A percentile compares a stretch with the other conserved stretches of the same genome.
Conservation (phyloP, 208 protist genomes). For the Leptomonas pyrrhocoris region DNA sequence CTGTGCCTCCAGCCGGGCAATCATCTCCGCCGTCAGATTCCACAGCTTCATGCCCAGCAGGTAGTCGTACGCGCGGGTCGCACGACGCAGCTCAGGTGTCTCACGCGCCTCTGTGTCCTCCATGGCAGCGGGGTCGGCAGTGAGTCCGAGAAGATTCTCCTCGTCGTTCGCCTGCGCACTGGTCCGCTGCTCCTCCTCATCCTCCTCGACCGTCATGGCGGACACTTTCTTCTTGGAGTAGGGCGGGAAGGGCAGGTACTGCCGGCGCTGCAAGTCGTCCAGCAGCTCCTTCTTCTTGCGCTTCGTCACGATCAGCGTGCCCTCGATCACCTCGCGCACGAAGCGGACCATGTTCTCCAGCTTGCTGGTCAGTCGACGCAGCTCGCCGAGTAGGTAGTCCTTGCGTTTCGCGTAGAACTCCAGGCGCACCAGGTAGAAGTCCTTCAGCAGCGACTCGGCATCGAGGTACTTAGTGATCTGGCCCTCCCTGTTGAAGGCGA, state of each 20-base stretch:
- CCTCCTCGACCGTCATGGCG: slow-evolving; percentile 76
- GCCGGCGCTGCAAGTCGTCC: slow-evolving; percentile 85
- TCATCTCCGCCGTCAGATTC: slow-evolving; percentile 97
- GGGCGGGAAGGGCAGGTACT: slow-evolving; percentile 91
- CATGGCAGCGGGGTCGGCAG: slow-evolving; percentile 9
- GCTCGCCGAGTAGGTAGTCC: slow-evolving; percentile 87
- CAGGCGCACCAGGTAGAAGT: slow-evolving; percentile 97
- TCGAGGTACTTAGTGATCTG: slow-evolving; percentile 95
- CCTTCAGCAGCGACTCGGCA: slow-evolving; percentile 94
- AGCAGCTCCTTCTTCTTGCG: slow-evolving; percentile 94
- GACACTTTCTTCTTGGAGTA: slow-evolving; percentile 85
- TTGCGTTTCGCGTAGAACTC: slow-evolving; percentile 98
- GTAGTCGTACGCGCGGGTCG: slow-evolving; percentile 97
- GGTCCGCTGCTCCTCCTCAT: slow-evolving; percentile 33
- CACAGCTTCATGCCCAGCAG: slow-evolving; percentile 98
- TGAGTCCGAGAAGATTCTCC: slow-evolving; percentile 30
- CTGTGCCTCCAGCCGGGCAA: slow-evolving; percentile 91
- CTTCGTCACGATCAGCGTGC: slow-evolving; percentile 92
- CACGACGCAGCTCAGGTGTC: slow-evolving; percentile 62
- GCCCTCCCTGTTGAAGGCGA: slow-evolving; percentile 96
- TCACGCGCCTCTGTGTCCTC: slow-evolving; percentile 38
- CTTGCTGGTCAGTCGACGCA: slow-evolving; percentile 86
- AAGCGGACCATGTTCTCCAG: slow-evolving; percentile 99
- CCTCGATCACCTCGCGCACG: slow-evolving; percentile 96
- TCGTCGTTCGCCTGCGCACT: slow-evolving; percentile 22